A percentile compares a stretch with the other conserved stretches of the same genome.
Evolutionary conservation across 139 green algal species (phyloP).

Genomic region (Chlamydomonas schloesseri): DNA sequence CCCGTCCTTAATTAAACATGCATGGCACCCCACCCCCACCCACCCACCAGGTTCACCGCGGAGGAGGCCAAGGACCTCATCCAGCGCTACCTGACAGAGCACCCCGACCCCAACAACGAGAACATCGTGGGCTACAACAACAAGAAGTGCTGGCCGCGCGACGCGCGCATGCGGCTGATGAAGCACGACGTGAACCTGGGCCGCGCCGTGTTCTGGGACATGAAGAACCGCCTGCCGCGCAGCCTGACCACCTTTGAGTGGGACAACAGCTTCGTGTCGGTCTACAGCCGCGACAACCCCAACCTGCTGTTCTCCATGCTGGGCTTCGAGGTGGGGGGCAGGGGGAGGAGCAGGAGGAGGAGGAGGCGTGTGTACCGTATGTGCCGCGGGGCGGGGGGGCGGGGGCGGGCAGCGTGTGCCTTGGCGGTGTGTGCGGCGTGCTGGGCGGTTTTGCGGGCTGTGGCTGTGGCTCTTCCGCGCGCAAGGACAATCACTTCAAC

Average conservation of each 20-base stretch:
- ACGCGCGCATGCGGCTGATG: conserved; percentile 99
- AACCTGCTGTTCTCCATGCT: conserved; percentile 99
- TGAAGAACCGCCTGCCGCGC: conserved; percentile 90
- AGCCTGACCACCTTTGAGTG: conserved; percentile 98
- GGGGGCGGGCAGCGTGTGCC: too few species aligned
- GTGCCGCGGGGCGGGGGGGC: neutral
- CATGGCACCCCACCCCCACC: too few species aligned
- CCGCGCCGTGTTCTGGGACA: conserved; percentile 96
- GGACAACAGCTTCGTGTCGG: conserved; percentile 95
- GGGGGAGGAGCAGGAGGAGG: too few species aligned
- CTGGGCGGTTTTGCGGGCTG: too few species aligned
- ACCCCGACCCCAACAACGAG: conserved; percentile 99
- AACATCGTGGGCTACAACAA: conserved; percentile 99
- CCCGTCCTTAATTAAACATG: too few species aligned
- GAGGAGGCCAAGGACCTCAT: conserved; percentile 96
- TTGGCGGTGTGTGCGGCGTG: too few species aligned
- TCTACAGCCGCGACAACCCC: conserved; percentile 98
- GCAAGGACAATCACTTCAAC: too few species aligned
- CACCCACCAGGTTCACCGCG: conserved; percentile 87
- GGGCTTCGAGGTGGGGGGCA: conserved; percentile 95
- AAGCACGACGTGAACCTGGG: conserved; percentile 99
- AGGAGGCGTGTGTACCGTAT: too few species aligned
- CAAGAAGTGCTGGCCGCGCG: conserved; percentile 97
- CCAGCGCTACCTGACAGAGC: conserved; percentile 98
- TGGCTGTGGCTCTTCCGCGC: too few species aligned